phyloP scores from a whole-genome alignment of 768 basidiomycete genomes.

The Lyophyllum atratum region DNA sequence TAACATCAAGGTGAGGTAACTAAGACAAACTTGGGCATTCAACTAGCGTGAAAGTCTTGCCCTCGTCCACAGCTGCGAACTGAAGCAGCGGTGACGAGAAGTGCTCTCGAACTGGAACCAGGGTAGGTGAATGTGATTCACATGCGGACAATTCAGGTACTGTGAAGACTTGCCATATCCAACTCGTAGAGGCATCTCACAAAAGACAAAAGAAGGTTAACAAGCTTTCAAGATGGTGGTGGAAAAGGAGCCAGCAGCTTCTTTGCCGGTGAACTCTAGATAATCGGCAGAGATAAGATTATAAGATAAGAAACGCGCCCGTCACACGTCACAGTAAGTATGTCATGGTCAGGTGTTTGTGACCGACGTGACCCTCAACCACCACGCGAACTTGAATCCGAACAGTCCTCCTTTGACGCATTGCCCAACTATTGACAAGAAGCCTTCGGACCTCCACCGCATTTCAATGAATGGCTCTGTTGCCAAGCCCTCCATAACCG shows the following conservation, averaged over 20 bases:
- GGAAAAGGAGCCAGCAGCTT: no score
- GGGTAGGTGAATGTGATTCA: not conserved
- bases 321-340: slow-evolving; percentile 4
- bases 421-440: not conserved
- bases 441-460: not conserved
- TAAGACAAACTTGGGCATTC: slow-evolving; percentile 78
- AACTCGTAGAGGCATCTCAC: slow-evolving; percentile 39
- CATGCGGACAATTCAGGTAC: not conserved
- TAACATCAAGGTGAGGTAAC: not conserved
- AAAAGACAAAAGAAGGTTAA: not conserved
- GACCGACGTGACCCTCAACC: not conserved
- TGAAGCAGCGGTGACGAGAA: slow-evolving; percentile 93
- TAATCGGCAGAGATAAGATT: not conserved
- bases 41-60: slow-evolving; percentile 76
- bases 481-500: slow-evolving; percentile 9
- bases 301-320: not conserved
- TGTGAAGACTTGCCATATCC: slow-evolving; percentile 43
- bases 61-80: slow-evolving; percentile 68
- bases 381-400: not conserved
- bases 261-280: no score
- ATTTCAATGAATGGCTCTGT: not conserved
- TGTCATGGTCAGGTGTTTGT: slow-evolving; percentile 15
- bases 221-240: not conserved
- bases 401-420: not conserved
- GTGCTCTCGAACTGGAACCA: slow-evolving; percentile 70